Evolutionary conservation across 106 monocot species (phyloP), one percentile per base, ranked within the genome.

Genomic region (Dendrobium catenatum): DNA sequence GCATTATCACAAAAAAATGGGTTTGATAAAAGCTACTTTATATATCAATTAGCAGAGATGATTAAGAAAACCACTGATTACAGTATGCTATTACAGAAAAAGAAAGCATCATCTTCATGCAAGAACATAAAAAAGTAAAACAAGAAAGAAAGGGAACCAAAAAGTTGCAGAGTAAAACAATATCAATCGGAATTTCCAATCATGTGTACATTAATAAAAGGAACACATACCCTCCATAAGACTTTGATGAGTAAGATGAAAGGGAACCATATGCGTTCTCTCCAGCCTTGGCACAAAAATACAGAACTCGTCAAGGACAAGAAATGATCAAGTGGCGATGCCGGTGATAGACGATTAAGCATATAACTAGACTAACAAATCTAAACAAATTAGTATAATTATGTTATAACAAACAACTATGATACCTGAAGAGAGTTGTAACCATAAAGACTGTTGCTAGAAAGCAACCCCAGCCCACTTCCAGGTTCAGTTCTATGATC

Each of bases 391-490:
- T 29, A 26, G n/a, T 24, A 66, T 24, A 6, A 66, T 66, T n/a
- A 24, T 7, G 6, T 24, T 22, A 4, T 37, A 29, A 70, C 37
- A 70, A 33, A 33, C 16, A n/a, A 66, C 15, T 44, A 78, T 2
- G 11, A n/a, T 75, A 97, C 97, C 92, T 94, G 97, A 59, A 89
- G 33, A 56, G 89, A 81, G 61, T 73, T 81, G 76, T 89, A 94
- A 19, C 91, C 97, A 86, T 89, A 94, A 19, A 86, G 8, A 78
- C 85, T 88, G 82, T 85, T 82, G 70, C 80, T 80, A 77, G 91
- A 59, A 77, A 86, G 83, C 66, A 84, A 11, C 48, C 89, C 89
- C 26, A 91, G 64, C 43, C 80, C 83, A 22, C 90, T 84, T 78
- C 85, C 88, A 84, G 83, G 31, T 70, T 98, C 97, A 55, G 78